A percentile compares a stretch with the other conserved stretches of the same genome.
phyloP scores from a whole-genome alignment of 345 rosid genomes.

The Syzygium aqueum region DNA sequence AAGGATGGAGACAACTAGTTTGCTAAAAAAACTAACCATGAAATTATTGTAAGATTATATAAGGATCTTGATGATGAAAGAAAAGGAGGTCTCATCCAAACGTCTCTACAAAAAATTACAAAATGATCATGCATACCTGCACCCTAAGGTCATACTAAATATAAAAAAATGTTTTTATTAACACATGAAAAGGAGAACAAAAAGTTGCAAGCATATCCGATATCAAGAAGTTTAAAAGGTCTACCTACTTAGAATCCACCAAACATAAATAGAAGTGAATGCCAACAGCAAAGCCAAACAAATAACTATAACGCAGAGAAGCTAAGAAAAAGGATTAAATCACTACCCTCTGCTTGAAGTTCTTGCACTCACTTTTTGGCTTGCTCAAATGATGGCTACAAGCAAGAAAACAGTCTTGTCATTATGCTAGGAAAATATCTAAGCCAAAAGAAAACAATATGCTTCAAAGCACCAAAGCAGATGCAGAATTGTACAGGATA shows the following conservation, averaged over 20 bases:
- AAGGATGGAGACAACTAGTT: not conserved
- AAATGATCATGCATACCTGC: not conserved
- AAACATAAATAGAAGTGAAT: not conserved
- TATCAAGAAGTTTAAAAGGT: not conserved
- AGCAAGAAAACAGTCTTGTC: not conserved
- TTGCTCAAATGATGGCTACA: conserved; percentile 84
- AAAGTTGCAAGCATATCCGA: not conserved
- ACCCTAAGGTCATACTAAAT: not conserved
- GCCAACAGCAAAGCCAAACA: not conserved
- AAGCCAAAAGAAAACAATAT: not conserved
- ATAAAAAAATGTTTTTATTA: not conserved
- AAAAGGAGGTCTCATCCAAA: not conserved
- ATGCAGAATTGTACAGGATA: not conserved
- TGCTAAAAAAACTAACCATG: not conserved
- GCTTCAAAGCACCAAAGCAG: not conserved
- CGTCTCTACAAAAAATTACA: not conserved
- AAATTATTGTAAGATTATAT: not conserved
- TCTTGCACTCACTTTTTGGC: conserved; percentile 99
- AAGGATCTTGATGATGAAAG: not conserved
- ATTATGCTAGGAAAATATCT: not conserved
- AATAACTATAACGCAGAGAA: not conserved
- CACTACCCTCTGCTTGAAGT: conserved; percentile 87
- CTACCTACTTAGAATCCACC: not conserved
- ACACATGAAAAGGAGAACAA: not conserved
- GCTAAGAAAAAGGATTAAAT: not conserved